These are phyloP conservation scores for Quercus aquifolioides DNA, from an alignment of 306 rosid species.

Conservation along the genomic window DNA sequence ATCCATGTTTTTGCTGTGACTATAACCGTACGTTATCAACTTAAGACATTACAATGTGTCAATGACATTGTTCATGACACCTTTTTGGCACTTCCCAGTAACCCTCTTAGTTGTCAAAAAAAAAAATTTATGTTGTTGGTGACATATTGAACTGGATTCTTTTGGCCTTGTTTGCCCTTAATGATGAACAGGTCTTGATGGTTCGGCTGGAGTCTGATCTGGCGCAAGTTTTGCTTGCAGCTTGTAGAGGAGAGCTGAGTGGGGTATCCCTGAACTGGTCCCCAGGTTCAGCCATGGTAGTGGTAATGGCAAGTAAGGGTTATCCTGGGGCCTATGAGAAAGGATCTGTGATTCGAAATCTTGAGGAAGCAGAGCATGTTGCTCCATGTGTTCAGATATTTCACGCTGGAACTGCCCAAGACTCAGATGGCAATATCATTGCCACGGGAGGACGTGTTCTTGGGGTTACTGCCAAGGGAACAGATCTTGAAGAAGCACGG, in stretches of 20 bases:
- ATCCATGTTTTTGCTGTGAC: not conserved
- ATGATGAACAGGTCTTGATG: slow-evolving; percentile 76
- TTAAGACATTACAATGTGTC: not conserved
- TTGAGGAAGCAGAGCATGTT: slow-evolving; percentile 73
- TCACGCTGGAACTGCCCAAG: slow-evolving; percentile 90
- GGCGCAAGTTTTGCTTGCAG: slow-evolving; percentile 84
- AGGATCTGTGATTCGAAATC: slow-evolving; percentile 74
- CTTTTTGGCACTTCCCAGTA: not conserved
- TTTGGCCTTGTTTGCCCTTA: not conserved
- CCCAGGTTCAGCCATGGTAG: slow-evolving; percentile 89
- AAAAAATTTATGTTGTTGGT: not conserved
- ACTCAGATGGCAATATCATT: slow-evolving; percentile 60
- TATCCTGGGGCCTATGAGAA: slow-evolving; percentile 86
- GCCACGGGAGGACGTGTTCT: slow-evolving; percentile 95
- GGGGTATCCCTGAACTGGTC: slow-evolving; percentile 85
- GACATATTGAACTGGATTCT: not conserved
- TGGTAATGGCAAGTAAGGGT: slow-evolving; percentile 97
- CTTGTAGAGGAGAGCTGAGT: slow-evolving; percentile 82
- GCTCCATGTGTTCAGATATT: slow-evolving; percentile 74
- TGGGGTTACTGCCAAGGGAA: slow-evolving; percentile 87
- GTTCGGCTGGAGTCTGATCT: slow-evolving; percentile 87
- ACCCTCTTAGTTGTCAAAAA: not conserved
- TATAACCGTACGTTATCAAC: not conserved
- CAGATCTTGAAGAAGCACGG: slow-evolving; percentile 73
- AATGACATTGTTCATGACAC: not conserved